Conservation (phyloP, 192 early-diverging fungal genomes). For the Borealophlyctis nickersoniae region DNA sequence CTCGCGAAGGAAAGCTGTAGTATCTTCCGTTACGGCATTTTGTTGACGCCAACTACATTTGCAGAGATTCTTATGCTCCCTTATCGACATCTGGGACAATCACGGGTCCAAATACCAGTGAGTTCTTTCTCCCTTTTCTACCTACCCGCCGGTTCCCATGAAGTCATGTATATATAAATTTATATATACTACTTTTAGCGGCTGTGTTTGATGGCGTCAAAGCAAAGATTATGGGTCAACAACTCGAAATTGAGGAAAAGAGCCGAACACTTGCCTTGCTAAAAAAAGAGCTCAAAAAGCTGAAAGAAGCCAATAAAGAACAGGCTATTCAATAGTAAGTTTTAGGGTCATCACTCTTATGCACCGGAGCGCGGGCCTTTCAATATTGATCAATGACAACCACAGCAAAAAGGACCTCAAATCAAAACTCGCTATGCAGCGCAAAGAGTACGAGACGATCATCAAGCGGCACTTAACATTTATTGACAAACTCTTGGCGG, state of each 20-base stretch:
- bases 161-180: constrained; percentile 9
- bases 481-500: constrained; percentile 53
- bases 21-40: background rate
- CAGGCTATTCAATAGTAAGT: constrained; percentile 32
- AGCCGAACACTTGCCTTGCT: constrained; percentile 34
- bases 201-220: constrained; percentile 58
- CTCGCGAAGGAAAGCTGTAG: background rate
- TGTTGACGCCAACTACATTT: background rate
- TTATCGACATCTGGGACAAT: too few relatives aligned
- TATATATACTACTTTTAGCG: constrained; percentile 10
- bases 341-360: background rate
- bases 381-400: background rate
- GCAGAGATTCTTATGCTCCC: too few relatives aligned
- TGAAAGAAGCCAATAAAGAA: constrained; percentile 36
- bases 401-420: constrained; percentile 49
- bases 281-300: constrained; percentile 40
- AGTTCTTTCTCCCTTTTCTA: background rate
- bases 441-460: constrained; percentile 60
- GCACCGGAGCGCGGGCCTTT: background rate
- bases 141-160: too few relatives aligned
- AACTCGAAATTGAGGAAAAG: constrained; percentile 53
- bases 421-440: constrained; percentile 52
- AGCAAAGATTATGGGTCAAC: constrained; percentile 51
- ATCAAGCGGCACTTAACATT: constrained; percentile 57
- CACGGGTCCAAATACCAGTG: background rate